Conservation (phyloP, 225 moss, liverwort and hornwort genomes). For the Bryum argenteum region DNA sequence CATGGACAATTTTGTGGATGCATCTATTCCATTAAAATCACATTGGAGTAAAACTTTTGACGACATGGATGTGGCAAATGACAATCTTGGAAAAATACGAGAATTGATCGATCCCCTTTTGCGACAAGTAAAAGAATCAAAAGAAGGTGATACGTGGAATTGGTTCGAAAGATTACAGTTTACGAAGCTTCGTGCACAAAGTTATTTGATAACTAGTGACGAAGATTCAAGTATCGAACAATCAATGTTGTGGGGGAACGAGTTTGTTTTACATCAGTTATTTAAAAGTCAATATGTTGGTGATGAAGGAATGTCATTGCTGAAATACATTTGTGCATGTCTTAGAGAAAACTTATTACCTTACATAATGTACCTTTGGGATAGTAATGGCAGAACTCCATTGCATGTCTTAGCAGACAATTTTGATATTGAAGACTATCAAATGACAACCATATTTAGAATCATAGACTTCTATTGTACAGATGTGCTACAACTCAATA, state of each 20-base stretch:
- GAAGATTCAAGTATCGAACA: constrained; percentile 29
- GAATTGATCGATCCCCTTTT: constrained; percentile 9
- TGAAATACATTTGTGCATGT: constrained; percentile 35
- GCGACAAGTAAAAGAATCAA: not conserved
- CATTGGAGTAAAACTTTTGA: constrained; percentile 28
- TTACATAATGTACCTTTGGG: constrained; percentile 29
- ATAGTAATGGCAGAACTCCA: constrained; percentile 44
- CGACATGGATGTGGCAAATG: accelerated
- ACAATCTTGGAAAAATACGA: constrained; percentile 27
- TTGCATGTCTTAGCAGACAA: constrained; percentile 38
- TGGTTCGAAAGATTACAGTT: constrained; percentile 35
- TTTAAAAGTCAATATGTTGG: constrained; percentile 36
- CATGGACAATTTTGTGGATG: constrained; percentile 26
- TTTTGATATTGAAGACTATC: constrained; percentile 39
- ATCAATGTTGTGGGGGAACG: constrained; percentile 38
- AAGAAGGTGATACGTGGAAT: constrained; percentile 15
- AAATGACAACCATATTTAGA: constrained; percentile 41
- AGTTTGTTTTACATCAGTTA: constrained; percentile 33
- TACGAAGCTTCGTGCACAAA: constrained; percentile 12
- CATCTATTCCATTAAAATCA: constrained; percentile 21
- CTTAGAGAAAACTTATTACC: constrained; percentile 7
- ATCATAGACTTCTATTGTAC: constrained; percentile 38
- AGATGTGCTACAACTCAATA: constrained; percentile 29
- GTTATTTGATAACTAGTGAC: constrained; percentile 25
- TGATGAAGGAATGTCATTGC: constrained; percentile 39